Conservation (phyloP, 176 grass and related monocot species). For the Triticum monococcum region DNA sequence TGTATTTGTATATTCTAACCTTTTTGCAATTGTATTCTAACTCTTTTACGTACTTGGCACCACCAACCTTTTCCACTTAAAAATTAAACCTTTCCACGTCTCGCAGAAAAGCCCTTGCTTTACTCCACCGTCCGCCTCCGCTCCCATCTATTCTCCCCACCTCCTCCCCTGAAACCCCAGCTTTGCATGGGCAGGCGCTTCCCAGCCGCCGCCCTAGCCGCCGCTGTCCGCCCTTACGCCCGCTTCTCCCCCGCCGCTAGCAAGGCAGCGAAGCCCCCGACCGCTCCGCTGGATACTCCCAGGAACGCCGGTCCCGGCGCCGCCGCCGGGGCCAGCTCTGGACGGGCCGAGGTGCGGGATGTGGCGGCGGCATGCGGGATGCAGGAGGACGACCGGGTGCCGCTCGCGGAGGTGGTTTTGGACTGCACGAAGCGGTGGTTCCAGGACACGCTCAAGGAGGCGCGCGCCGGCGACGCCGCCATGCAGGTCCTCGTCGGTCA, state of each 20-base stretch:
- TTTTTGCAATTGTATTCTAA: background rate
- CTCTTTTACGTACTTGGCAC: background rate
- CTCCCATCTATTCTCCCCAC: background rate
- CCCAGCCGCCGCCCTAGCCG: constrained; percentile 38
- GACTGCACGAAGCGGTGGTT: constrained; percentile 93
- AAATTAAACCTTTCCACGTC: constrained; percentile 12
- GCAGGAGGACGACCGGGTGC: constrained; percentile 46
- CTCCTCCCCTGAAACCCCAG: constrained; percentile 26
- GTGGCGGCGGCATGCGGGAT: constrained; percentile 44
- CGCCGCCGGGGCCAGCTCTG: constrained; percentile 31
- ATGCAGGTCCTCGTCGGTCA: constrained; percentile 95
- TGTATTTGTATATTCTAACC: too few relatives aligned
- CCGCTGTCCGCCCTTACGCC: constrained; percentile 43
- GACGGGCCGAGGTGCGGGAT: constrained; percentile 31
- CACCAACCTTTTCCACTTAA: constrained; percentile 23
- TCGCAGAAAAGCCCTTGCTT: constrained; percentile 22
- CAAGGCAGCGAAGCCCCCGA: constrained; percentile 25
- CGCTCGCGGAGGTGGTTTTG: constrained; percentile 65
- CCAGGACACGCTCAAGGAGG: constrained; percentile 90
- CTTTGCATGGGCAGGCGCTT: constrained; percentile 59
- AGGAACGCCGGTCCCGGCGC: constrained; percentile 36
- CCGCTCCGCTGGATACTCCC: constrained; percentile 44
- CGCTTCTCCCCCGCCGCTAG: background rate
- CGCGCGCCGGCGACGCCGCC: constrained; percentile 66
- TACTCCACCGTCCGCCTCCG: background rate